Conservation (phyloP, 306 rosid genomes). For the Vigna reflexopilosa region DNA sequence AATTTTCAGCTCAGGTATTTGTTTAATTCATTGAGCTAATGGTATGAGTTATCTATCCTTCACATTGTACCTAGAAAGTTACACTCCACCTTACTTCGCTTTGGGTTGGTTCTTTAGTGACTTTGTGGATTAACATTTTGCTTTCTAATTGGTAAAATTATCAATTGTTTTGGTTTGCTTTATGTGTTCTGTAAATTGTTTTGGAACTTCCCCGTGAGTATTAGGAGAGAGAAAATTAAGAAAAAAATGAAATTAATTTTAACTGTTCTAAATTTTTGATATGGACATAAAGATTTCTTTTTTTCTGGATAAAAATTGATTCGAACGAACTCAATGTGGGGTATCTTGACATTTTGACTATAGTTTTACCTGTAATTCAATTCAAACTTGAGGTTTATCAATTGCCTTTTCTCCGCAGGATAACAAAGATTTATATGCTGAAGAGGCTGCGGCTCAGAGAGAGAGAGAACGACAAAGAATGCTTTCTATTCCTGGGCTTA, state of each 20-base stretch:
- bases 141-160: too few relatives aligned
- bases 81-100: neutral
- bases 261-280: too few relatives aligned
- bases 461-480: conserved; percentile 95
- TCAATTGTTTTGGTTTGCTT: too few relatives aligned
- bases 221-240: too few relatives aligned
- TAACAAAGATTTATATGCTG: conserved; percentile 96
- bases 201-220: too few relatives aligned
- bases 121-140: too few relatives aligned
- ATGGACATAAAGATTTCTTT: too few relatives aligned
- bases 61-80: neutral
- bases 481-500: conserved; percentile 97
- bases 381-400: conserved; percentile 8
- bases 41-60: neutral
- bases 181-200: too few relatives aligned
- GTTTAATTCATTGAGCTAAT: conserved; percentile 1
- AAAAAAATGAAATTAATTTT: too few relatives aligned
- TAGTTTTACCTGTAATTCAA: neutral
- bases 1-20: conserved; percentile 96
- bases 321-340: neutral
- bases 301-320: too few relatives aligned
- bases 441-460: conserved; percentile 96
- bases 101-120: too few relatives aligned
- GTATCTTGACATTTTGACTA: neutral
- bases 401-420: conserved; percentile 60